A percentile compares a stretch with the other conserved stretches of the same genome.
phyloP scores from a whole-genome alignment of 1,284 basidiomycete genomes.

The Sanghuangporus weigelae region DNA sequence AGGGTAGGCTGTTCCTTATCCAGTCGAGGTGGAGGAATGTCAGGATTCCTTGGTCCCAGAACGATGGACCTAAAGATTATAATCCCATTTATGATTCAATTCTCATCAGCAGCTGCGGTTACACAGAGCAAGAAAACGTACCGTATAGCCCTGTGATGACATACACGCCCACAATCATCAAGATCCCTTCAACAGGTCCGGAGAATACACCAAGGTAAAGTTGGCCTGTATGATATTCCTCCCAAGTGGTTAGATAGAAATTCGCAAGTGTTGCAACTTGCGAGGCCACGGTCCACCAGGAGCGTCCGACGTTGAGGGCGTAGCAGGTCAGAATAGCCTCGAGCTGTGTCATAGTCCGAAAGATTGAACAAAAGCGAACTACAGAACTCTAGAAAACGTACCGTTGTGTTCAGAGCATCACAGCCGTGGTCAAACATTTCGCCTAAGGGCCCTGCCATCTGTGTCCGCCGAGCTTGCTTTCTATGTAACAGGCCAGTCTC shows the following conservation, averaged over 20 bases:
- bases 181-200: slow-evolving; percentile 94
- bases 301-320: slow-evolving; percentile 86
- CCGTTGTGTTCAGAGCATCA: slow-evolving; percentile 93
- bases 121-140: slow-evolving; percentile 27
- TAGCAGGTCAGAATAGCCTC: slow-evolving; percentile 80
- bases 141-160: slow-evolving; percentile 73
- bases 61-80: slow-evolving; percentile 50
- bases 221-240: slow-evolving; percentile 93
- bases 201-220: slow-evolving; percentile 92
- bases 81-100: neutral
- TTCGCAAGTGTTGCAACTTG: slow-evolving; percentile 86
- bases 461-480: slow-evolving; percentile 91
- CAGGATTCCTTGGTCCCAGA: slow-evolving; percentile 81
- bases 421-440: slow-evolving; percentile 97
- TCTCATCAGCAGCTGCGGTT: too few species aligned
- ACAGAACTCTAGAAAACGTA: slow-evolving; percentile 30
- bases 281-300: slow-evolving; percentile 93
- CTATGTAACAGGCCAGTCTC: slow-evolving; percentile 37
- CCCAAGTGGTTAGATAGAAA: slow-evolving; percentile 97
- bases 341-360: slow-evolving; percentile 43
- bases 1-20: neutral
- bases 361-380: neutral
- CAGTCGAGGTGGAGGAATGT: slow-evolving; percentile 41
- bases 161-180: slow-evolving; percentile 81
- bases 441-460: slow-evolving; percentile 93